Base-by-base conservation (phyloP, 805 yeast species). In the Candida rishiriensis region DNA sequence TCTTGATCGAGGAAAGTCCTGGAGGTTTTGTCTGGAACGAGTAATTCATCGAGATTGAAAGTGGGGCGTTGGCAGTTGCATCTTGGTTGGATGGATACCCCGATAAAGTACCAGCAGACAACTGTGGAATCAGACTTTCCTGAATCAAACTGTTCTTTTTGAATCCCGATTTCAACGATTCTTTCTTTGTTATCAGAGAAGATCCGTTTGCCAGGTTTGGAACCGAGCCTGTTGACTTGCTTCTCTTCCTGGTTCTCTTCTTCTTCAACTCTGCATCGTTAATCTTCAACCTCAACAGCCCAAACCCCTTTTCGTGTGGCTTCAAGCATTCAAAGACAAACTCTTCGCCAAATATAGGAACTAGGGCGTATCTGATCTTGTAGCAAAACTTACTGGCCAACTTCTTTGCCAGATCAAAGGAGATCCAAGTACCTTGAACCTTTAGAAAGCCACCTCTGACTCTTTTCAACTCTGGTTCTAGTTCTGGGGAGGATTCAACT, bases 341-440 rank as follows among this genome's bases (percentile, higher is more conserved):
- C 26, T 68, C 73, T 1, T 67, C 63, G 3, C 97, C 97, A 65
- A 89, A 89, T 8, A 89, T 52, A 2, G 97, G 96, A 26, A 88
- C 75, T 51, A 89, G 66, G 16, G 85, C 78, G 59, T 70, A 85
- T 45, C 97, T 70, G 37, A 89, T 84, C 44, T 81, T 79, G 63
- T 76, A 88, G 66, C 95, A 86, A 55, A 88, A 85, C 41, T 84
- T 75, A 30, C 78, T 63, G 3, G 96, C 91, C 42, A 89, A 68
- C 29, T 76, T 66, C 47, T 72, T 73, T 18, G 95, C 88, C 40
- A 85, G 70, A 10, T 74, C 76, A 56, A 66, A 83, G 2, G 96
- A 91, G 34, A 88, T 66, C 97, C 97, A 90, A 9, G 96, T 88
- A 3, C 97, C 97, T 66, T 89, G 97, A 52, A 90, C 88, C 69